phyloP scores from a whole-genome alignment of 2,329 filamentous ascomycete genomes.

The Podosphaera aphanis region DNA sequence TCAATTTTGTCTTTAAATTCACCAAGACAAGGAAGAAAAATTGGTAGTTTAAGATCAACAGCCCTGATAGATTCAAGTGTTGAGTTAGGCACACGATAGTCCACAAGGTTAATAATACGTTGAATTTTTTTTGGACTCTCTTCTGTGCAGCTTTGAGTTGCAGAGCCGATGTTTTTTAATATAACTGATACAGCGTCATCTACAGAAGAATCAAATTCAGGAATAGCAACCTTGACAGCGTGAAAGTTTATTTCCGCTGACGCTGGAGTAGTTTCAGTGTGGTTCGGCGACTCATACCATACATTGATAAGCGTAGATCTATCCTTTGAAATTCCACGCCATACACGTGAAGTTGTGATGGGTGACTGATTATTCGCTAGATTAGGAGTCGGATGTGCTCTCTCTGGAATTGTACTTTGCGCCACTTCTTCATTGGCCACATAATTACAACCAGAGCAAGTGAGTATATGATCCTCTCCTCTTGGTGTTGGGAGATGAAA shows the following conservation, averaged over 20 bases:
- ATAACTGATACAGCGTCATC: conserved; percentile 33
- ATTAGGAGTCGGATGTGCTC: not conserved
- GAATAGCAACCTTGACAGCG: conserved; percentile 40
- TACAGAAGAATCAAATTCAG: conserved; percentile 49
- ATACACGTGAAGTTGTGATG: conserved; percentile 17
- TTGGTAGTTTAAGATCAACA: conserved; percentile 4
- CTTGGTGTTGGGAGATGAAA: conserved; percentile 63
- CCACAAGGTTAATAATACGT: conserved; percentile 19
- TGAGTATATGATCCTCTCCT: conserved; percentile 70
- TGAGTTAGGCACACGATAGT: conserved; percentile 14
- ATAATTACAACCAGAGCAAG: conserved; percentile 49
- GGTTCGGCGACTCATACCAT: conserved; percentile 20
- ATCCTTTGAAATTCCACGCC: conserved; percentile 45
- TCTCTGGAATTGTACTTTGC: conserved; percentile 7
- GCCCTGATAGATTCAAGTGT: conserved; percentile 1
- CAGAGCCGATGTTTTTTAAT: conserved; percentile 10
- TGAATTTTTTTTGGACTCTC: not conserved
- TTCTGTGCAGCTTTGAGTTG: not conserved
- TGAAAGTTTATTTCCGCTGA: conserved; percentile 28
- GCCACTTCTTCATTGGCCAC: conserved; percentile 78
- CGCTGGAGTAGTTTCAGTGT: not conserved
- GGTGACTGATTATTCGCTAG: not conserved
- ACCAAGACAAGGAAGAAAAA: conserved; percentile 5
- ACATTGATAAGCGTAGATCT: conserved; percentile 43
- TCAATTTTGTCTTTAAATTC: not conserved